phyloP scores from a whole-genome alignment of 441 rosid species.

The Melastoma candidum region DNA sequence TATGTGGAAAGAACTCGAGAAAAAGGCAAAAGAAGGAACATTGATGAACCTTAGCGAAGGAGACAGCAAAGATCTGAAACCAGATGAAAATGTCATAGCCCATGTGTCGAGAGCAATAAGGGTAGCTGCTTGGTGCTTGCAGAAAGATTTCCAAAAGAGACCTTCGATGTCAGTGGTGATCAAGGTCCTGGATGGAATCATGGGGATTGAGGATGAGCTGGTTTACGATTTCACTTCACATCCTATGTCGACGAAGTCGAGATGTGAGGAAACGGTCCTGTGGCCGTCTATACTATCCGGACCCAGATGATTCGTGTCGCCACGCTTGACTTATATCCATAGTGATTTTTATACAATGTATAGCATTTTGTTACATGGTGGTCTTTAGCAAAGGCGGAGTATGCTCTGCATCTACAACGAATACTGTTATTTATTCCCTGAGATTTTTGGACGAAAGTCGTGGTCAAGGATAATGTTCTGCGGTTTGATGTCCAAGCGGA shows the following conservation, averaged over 20 bases:
- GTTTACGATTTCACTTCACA: not conserved
- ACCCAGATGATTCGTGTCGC: no score
- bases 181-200: not conserved
- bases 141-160: not conserved
- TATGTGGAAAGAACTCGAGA: not conserved
- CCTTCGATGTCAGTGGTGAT: constrained; percentile 4
- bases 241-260: no score
- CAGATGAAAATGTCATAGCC: constrained; percentile 9
- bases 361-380: no score
- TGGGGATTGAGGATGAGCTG: not conserved
- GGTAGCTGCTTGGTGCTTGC: constrained; percentile 7
- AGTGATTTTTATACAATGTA: no score
- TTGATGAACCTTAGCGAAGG: not conserved
- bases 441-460: constrained; percentile 4
- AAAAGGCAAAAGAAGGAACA: not conserved
- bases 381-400: no score
- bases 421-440: not conserved
- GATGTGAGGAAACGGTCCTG: no score
- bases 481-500: constrained; percentile 8
- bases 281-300: no score
- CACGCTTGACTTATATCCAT: no score
- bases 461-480: constrained; percentile 3
- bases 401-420: no score
- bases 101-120: constrained; percentile 11
- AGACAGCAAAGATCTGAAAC: not conserved